Evolutionary conservation across 371 early-diverging fungal genomes (phyloP).

Genomic region (Aphelidium insulamus): DNA sequence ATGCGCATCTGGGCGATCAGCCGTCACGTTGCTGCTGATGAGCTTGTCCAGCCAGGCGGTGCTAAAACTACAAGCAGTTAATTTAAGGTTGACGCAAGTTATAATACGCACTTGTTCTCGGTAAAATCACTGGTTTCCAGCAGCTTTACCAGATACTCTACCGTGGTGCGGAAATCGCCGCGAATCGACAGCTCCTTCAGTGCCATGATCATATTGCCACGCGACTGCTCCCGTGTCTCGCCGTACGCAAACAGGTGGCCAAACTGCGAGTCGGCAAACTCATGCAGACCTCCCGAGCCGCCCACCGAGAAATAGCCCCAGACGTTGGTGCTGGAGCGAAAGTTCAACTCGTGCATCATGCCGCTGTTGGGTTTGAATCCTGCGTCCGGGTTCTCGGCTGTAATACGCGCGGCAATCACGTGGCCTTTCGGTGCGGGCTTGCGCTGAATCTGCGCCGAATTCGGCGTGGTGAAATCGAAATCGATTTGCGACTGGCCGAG

Average conservation of each 20-base stretch:
- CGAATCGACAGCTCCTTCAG: conserved; percentile 94
- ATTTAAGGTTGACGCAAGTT: no score
- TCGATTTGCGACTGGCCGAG: conserved; percentile 70
- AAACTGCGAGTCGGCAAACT: conserved; percentile 97
- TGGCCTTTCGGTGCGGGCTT: conserved; percentile 88
- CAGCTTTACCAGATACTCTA: conserved; percentile 84
- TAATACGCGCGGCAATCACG: conserved; percentile 94
- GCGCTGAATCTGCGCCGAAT: conserved; percentile 52
- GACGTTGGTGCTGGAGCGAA: conserved; percentile 76
- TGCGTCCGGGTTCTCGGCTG: conserved; percentile 97
- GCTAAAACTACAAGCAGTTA: no score
- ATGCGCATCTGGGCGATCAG: conserved; percentile 73
- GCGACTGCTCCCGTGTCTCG: conserved; percentile 71
- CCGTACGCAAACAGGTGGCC: conserved; percentile 98
- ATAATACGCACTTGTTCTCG: no score
- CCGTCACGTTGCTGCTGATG: conserved; percentile 68
- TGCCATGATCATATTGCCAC: conserved; percentile 90
- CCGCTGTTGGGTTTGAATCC: conserved; percentile 95
- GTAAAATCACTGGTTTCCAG: conserved; percentile 75
- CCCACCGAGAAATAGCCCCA: conserved; percentile 97
- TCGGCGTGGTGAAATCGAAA: conserved; percentile 61
- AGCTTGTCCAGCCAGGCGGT: conserved; percentile 92
- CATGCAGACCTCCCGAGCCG: conserved; percentile 84
- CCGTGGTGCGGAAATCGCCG: conserved; percentile 93
- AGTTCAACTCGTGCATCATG: conserved; percentile 84